Conservation (phyloP, 139 green algal genomes). For the Coelastrella sp. region DNA sequence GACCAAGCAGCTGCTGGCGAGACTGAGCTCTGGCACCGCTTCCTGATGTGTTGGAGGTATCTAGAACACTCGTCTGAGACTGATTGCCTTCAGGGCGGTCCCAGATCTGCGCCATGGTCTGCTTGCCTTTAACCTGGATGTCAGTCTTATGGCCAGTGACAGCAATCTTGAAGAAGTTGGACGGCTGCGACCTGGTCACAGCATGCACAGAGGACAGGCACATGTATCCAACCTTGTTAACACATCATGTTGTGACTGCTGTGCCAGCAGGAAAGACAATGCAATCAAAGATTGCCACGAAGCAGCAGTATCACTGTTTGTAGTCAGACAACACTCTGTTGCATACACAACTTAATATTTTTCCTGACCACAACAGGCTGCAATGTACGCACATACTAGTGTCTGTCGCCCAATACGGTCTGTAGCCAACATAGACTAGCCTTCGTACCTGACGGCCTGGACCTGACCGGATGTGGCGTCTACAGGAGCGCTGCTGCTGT, state of each 20-base stretch:
- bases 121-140: conserved; percentile 43
- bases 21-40: neutral
- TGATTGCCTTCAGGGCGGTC: neutral
- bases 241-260: neutral
- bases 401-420: neutral
- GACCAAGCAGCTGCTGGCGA: neutral
- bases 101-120: neutral
- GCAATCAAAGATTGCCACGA: no score
- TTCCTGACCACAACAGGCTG: no score
- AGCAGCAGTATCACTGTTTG: no score
- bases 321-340: no score
- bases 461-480: neutral
- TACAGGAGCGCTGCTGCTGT: neutral
- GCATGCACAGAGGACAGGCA: neutral
- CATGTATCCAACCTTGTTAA: neutral
- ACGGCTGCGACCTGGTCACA: conserved; percentile 40
- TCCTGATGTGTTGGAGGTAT: no score
- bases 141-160: conserved; percentile 42
- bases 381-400: neutral
- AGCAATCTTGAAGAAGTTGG: conserved; percentile 40
- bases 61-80: no score
- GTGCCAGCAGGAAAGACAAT: neutral
- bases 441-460: neutral
- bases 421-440: neutral
- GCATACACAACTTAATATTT: no score